A percentile compares a stretch with the other conserved stretches of the same genome.
Evolutionary conservation across 2,329 filamentous ascomycete species (phyloP).

Genomic region (Fusarium stilboides): DNA sequence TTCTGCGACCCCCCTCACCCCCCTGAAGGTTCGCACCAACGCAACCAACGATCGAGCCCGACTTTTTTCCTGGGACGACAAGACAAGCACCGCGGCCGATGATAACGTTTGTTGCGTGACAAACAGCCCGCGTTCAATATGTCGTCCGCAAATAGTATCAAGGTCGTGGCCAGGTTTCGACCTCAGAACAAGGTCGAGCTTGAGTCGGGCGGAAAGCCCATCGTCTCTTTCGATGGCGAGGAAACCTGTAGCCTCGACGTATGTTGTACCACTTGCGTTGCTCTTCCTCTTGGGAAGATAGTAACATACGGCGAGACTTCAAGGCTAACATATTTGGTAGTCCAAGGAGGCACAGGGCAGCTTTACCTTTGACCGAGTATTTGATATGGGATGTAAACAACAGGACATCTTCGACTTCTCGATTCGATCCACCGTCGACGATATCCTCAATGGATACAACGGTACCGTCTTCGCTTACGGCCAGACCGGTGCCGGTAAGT

Average conservation of each 20-base stretch:
- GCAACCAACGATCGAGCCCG: conserved; percentile 39
- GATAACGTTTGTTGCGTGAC: conserved; percentile 48
- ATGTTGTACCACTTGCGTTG: conserved; percentile 57
- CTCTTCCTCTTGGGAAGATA: background rate
- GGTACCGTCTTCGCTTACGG: conserved; percentile 99
- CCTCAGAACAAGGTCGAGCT: conserved; percentile 97
- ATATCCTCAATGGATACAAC: conserved; percentile 99
- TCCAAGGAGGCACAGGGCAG: conserved; percentile 85
- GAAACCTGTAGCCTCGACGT: conserved; percentile 92
- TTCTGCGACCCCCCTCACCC: conserved; percentile 42
- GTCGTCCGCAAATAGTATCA: conserved; percentile 77
- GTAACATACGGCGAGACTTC: conserved; percentile 14
- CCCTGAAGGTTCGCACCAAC: conserved; percentile 39
- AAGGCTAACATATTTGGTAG: conserved; percentile 62
- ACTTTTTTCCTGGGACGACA: conserved; percentile 37
- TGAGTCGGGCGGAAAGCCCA: conserved; percentile 89
- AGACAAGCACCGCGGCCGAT: conserved; percentile 44
- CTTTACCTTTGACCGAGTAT: conserved; percentile 98
- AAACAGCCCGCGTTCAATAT: conserved; percentile 55
- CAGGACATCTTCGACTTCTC: conserved; percentile 98
- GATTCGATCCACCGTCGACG: conserved; percentile 94
- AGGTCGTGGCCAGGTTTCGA: conserved; percentile 97
- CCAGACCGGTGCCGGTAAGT: conserved; percentile 98
- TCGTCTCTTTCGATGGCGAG: conserved; percentile 89
- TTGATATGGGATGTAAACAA: conserved; percentile 93